Percentiles rank a stretch among this genome's conserved stretches.
phyloP scores from a whole-genome alignment of 768 basidiomycete genomes.

The Mrakia gelida region DNA sequence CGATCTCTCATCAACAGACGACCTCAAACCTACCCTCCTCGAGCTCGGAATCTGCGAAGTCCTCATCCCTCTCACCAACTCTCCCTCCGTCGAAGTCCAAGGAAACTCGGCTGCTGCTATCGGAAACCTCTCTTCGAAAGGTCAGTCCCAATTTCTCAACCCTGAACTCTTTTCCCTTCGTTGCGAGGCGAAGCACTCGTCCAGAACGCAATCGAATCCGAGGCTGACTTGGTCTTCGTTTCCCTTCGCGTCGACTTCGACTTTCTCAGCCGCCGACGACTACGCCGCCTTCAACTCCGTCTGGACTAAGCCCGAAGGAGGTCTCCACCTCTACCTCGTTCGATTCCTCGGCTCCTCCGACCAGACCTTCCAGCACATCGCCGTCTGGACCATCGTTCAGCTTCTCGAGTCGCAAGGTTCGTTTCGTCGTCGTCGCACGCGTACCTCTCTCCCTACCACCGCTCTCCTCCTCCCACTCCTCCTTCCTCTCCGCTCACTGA shows the following conservation, averaged over 20 bases:
- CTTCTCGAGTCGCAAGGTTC: conserved; percentile 89
- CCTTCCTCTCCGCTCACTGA: conserved; percentile 2
- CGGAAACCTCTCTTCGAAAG: conserved; percentile 81
- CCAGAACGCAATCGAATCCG: too few relatives aligned
- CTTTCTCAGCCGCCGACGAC: conserved; percentile 52
- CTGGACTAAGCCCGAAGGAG: conserved; percentile 96
- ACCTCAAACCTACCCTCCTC: conserved; percentile 89
- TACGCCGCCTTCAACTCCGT: conserved; percentile 97
- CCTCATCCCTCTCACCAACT: conserved; percentile 91
- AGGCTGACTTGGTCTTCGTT: not conserved
- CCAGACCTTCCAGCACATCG: conserved; percentile 98
- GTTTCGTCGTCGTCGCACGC: conserved; percentile 30
- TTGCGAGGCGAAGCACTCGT: too few relatives aligned
- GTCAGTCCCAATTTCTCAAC: not conserved
- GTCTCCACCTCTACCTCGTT: conserved; percentile 90
- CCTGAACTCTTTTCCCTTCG: too few relatives aligned
- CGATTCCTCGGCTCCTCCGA: conserved; percentile 90
- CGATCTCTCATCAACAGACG: conserved; percentile 62
- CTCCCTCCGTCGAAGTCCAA: conserved; percentile 93
- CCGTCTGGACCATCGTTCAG: conserved; percentile 99
- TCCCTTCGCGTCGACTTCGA: not conserved
- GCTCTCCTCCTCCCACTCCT: not conserved
- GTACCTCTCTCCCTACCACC: not conserved
- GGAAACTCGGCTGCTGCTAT: conserved; percentile 97
- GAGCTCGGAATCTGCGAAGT: conserved; percentile 99